Conservation (phyloP, 495 filamentous ascomycete genomes). For the Penicillium nucicola region DNA sequence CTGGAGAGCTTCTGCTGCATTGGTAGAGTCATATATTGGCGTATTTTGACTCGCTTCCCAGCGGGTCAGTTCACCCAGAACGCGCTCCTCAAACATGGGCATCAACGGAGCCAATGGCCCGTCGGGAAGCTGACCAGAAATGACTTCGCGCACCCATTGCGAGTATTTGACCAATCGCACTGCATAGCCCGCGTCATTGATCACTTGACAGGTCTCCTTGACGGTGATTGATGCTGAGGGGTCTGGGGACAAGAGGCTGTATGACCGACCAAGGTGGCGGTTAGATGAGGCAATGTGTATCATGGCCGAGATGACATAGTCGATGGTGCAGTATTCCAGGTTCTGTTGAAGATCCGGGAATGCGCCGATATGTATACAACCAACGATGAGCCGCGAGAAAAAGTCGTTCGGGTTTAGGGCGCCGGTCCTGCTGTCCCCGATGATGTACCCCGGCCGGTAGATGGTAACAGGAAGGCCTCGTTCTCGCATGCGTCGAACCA, state of each 20-base stretch:
- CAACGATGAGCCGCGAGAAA: constrained; percentile 16
- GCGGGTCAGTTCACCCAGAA: neutral
- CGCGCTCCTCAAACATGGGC: neutral
- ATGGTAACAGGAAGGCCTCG: constrained; percentile 15
- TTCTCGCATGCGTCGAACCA: constrained; percentile 11
- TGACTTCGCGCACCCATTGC: neutral
- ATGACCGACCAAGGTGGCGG: constrained; percentile 9
- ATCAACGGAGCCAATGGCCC: neutral
- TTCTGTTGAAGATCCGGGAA: constrained; percentile 13
- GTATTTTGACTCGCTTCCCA: neutral
- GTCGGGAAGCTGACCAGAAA: neutral
- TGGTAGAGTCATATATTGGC: neutral
- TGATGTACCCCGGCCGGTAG: constrained; percentile 22
- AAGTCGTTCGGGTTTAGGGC: constrained; percentile 22
- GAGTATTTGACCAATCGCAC: neutral
- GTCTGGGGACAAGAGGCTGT: constrained; percentile 7
- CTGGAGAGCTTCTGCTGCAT: neutral
- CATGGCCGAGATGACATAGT: constrained; percentile 14
- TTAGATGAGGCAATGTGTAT: constrained; percentile 14
- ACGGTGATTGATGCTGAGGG: neutral
- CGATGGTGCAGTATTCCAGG: constrained; percentile 14
- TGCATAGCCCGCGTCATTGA: neutral
- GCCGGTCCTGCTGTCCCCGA: constrained; percentile 18
- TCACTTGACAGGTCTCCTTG: neutral
- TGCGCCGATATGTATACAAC: constrained; percentile 11